These are phyloP conservation scores for Arthrobotrys musiformis DNA, from an alignment of 2,329 filamentous ascomycete species.

Conservation along the genomic window DNA sequence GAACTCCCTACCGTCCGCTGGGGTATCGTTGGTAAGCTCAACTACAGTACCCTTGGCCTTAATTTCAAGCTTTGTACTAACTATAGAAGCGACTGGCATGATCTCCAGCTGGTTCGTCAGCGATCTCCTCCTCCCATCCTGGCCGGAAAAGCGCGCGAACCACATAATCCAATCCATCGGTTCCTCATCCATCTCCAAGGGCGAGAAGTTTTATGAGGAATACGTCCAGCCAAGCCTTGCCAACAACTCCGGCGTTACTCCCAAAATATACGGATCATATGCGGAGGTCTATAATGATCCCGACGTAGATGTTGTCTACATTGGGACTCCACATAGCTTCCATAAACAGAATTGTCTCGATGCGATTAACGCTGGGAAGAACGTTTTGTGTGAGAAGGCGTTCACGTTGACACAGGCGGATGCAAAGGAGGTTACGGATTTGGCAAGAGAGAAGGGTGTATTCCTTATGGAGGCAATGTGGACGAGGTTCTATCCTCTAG, in stretches of 20 bases:
- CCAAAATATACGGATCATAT: conserved; percentile 63
- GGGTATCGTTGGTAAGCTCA: conserved; percentile 35
- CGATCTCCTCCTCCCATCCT: conserved; percentile 63
- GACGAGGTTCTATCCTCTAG: conserved; percentile 64
- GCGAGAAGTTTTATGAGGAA: conserved; percentile 62
- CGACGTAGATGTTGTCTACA: conserved; percentile 65
- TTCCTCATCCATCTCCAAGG: conserved; percentile 63
- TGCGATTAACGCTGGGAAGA: conserved; percentile 64
- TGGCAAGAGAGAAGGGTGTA: conserved; percentile 63
- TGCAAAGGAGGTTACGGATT: conserved; percentile 63
- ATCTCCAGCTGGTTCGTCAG: conserved; percentile 66
- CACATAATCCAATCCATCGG: conserved; percentile 65
- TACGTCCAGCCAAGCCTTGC: conserved; percentile 49
- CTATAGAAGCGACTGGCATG: conserved; percentile 63
- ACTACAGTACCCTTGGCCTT: neutral
- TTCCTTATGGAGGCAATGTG: conserved; percentile 67
- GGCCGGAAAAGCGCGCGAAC: conserved; percentile 61
- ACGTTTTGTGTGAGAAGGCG: conserved; percentile 66
- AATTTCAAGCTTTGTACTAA: conserved; percentile 62
- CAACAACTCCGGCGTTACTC: conserved; percentile 59
- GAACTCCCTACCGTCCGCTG: conserved; percentile 41
- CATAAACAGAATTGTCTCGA: conserved; percentile 65
- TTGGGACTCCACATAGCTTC: conserved; percentile 65
- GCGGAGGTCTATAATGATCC: conserved; percentile 63
- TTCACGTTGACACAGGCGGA: conserved; percentile 64